Evolutionary conservation across 768 basidiomycete species (phyloP), one percentile per base, ranked within the genome.

Genomic region (Symmetrospora coprosmae): DNA sequence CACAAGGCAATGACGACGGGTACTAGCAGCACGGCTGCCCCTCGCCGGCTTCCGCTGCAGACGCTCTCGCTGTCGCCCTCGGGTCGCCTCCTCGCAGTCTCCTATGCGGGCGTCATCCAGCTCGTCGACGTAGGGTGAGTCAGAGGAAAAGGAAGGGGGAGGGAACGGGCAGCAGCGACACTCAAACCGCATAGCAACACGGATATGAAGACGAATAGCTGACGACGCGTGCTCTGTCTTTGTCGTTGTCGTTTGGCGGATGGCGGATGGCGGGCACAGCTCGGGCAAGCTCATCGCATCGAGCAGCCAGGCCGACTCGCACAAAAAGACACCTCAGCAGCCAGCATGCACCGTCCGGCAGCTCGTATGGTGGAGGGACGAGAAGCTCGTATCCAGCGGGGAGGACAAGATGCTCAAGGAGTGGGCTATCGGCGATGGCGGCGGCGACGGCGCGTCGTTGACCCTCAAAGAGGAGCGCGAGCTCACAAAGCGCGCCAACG

Each of bases 361-460:
- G 8, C 30, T 58, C 7, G 55, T 58, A 16, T 58, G 55, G 55
- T 34, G 43, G 4, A 70, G 69, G 39, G 64, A 56, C 16, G 62
- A 63, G 16, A 61, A 69, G 62, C 71, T 88, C 16, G 79, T 80
- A 4, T 84, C 83, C 1, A 82, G 80, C 7, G 69, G 69, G 8
- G 89, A 92, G 53, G 86, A 90, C 72, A 97, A 97, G 73, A 72
- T 72, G 51, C 74, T 97, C 66, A 83, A 79, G 64, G 76, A 92
- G 9, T 90, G 85, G 83, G 75, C 78, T 28, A 66, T 87, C 6
- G 78, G 79, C 2, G 72, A 74, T 85, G 64, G 74, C 76, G 61
- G 69, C 83, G 9, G 64, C 82, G 46, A 86, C 78, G 68, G 75
- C 79, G 61, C 77, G 87, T 43, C 14, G 11, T 34, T 46, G 16